These are phyloP conservation scores for Ganoderma resinaceum DNA, from an alignment of 1,284 basidiomycete species.

Conservation along the genomic window DNA sequence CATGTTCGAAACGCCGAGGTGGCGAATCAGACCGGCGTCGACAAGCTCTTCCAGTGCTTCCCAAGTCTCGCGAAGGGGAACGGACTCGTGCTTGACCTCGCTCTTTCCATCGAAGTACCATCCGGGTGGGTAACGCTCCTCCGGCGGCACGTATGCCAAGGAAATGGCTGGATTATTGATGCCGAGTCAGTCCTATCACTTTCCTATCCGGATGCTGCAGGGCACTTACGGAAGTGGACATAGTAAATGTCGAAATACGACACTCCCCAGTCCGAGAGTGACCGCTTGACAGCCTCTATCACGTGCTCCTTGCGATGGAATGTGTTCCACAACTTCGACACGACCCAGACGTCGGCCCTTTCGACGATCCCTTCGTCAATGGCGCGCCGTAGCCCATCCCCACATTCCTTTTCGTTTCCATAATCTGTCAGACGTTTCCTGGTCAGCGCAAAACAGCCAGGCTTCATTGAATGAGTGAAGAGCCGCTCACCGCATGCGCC, in stretches of 20 bases:
- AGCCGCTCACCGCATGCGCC: slow-evolving; percentile 39
- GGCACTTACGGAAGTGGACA: slow-evolving; percentile 39
- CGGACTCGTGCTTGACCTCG: slow-evolving; percentile 33
- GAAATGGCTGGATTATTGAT: slow-evolving; percentile 29
- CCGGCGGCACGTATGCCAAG: slow-evolving; percentile 33
- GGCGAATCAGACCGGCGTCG: slow-evolving; percentile 33
- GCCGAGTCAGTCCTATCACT: neutral
- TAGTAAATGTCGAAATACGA: slow-evolving; percentile 38
- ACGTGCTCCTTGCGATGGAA: slow-evolving; percentile 38
- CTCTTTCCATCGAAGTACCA: slow-evolving; percentile 37
- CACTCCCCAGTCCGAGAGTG: slow-evolving; percentile 37
- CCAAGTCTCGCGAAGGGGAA: slow-evolving; percentile 38
- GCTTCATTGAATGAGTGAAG: neutral
- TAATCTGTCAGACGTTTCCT: slow-evolving; percentile 35
- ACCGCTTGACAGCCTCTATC: slow-evolving; percentile 31
- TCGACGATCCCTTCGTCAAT: slow-evolving; percentile 48
- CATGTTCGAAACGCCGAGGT: slow-evolving; percentile 38
- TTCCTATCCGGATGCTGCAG: neutral
- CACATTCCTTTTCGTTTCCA: slow-evolving; percentile 49
- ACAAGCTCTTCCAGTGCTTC: slow-evolving; percentile 37
- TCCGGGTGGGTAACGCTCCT: slow-evolving; percentile 36
- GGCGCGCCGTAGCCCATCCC: slow-evolving; percentile 45
- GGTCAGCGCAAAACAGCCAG: neutral
- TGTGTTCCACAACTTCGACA: slow-evolving; percentile 39
- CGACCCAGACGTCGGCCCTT: slow-evolving; percentile 47